Evolutionary conservation across 2,329 filamentous ascomycete genomes (phyloP).

Genomic region (Xylaria multiplex): DNA sequence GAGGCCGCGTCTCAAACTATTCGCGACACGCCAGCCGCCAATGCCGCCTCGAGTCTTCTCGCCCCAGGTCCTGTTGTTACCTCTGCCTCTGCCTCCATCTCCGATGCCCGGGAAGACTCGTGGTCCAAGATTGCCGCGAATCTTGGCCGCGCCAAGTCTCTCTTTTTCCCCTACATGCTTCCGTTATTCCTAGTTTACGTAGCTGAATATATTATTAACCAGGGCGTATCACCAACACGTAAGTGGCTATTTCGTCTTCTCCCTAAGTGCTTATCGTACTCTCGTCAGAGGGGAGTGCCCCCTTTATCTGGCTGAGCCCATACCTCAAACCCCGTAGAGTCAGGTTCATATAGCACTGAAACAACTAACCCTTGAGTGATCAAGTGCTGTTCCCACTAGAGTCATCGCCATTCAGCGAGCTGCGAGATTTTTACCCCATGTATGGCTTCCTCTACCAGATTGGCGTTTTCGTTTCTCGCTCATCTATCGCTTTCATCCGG

Average conservation of each 20-base stretch:
- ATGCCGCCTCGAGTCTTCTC: conserved; percentile 61
- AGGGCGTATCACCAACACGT: conserved; percentile 85
- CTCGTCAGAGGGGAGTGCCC: background rate
- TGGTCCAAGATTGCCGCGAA: conserved; percentile 56
- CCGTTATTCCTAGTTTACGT: conserved; percentile 92
- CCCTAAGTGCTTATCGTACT: background rate
- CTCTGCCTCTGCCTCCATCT: conserved; percentile 51
- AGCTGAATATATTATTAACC: conserved; percentile 97
- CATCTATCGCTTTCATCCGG: conserved; percentile 86
- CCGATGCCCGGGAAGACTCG: conserved; percentile 47
- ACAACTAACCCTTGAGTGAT: conserved; percentile 12
- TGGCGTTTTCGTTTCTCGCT: conserved; percentile 93
- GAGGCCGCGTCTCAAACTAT: conserved; percentile 53
- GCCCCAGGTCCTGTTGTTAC: conserved; percentile 55
- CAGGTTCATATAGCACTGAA: background rate
- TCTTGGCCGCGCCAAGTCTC: conserved; percentile 71
- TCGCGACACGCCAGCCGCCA: conserved; percentile 51
- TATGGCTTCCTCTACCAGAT: conserved; percentile 96
- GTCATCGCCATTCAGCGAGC: conserved; percentile 80
- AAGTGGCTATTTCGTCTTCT: background rate
- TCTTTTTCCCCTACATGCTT: conserved; percentile 87
- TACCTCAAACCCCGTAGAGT: background rate
- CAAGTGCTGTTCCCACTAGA: conserved; percentile 80
- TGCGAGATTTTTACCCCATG: conserved; percentile 90
- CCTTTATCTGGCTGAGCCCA: background rate